These are phyloP conservation scores for Mrakiaceae sp. DNA, from an alignment of 1,284 basidiomycete genomes.

Conservation along the genomic window DNA sequence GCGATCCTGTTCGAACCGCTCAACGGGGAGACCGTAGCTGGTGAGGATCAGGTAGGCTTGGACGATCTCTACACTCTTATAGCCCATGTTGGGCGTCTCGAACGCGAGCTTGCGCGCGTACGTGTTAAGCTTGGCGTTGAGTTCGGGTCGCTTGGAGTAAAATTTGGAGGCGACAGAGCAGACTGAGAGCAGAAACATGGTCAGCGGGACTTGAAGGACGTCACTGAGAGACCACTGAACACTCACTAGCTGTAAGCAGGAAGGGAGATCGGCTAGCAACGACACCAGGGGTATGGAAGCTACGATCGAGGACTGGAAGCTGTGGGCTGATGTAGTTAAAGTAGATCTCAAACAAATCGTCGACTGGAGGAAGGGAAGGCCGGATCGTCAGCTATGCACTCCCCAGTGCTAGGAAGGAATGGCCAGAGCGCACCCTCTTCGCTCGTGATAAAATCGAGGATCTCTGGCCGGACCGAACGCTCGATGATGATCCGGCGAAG, in stretches of 20 bases:
- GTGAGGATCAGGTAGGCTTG: slow-evolving; percentile 72
- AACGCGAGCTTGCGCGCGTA: slow-evolving; percentile 87
- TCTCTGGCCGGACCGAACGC: slow-evolving; percentile 66
- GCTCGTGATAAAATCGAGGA: slow-evolving; percentile 68
- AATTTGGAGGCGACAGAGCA: slow-evolving; percentile 89
- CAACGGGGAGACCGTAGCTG: slow-evolving; percentile 62
- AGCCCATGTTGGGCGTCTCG: slow-evolving; percentile 58
- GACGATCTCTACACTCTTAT: slow-evolving; percentile 92
- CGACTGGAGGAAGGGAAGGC: background rate
- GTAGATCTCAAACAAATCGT: slow-evolving; percentile 79
- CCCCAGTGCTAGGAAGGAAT: background rate
- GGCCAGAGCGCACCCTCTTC: slow-evolving; percentile 50
- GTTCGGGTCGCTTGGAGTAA: slow-evolving; percentile 68
- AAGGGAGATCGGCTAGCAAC: slow-evolving; percentile 88
- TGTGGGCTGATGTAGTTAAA: slow-evolving; percentile 37
- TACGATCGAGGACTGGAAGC: slow-evolving; percentile 53
- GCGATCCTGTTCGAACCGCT: slow-evolving; percentile 85
- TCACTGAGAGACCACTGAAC: background rate
- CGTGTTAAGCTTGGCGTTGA: slow-evolving; percentile 68
- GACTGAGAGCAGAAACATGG: slow-evolving; percentile 42
- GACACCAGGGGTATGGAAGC: slow-evolving; percentile 82
- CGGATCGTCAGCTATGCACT: too few species aligned
- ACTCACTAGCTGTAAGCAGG: slow-evolving; percentile 77
- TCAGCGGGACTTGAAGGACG: background rate
- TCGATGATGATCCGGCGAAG: slow-evolving; percentile 79